phyloP scores from a whole-genome alignment of 768 basidiomycete genomes.

The Mycena indigotica region DNA sequence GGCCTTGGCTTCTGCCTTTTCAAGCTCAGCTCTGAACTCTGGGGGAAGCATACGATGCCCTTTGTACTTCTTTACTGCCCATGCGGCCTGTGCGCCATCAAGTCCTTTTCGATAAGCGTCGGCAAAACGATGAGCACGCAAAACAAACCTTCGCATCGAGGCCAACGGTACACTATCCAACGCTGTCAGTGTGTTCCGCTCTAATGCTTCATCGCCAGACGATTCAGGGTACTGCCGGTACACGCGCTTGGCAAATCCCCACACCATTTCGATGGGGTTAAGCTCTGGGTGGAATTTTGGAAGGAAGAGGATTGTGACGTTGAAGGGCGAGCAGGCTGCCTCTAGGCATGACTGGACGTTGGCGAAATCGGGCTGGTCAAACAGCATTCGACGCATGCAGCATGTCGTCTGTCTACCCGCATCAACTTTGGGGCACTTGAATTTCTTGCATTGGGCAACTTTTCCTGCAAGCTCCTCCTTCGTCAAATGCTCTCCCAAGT shows the following conservation, averaged over 20 bases:
- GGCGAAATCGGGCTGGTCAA: constrained; percentile 28
- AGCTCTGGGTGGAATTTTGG: constrained; percentile 21
- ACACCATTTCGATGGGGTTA: constrained; percentile 30
- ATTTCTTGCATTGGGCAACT: constrained; percentile 22
- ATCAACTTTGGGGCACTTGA: constrained; percentile 25
- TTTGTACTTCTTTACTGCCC: background rate
- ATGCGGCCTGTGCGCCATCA: background rate
- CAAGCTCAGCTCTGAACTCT: background rate
- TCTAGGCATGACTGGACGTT: constrained; percentile 5
- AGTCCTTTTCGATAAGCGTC: background rate
- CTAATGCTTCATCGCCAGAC: constrained; percentile 25
- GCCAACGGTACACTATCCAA: constrained; percentile 26
- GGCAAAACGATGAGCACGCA: background rate
- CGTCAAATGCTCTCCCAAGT: background rate
- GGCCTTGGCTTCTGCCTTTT: background rate
- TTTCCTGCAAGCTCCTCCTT: background rate
- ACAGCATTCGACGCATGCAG: constrained; percentile 29
- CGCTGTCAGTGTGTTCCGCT: constrained; percentile 25
- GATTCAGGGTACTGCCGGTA: constrained; percentile 22
- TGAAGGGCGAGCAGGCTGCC: background rate
- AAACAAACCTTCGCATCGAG: background rate
- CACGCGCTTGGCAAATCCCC: constrained; percentile 28
- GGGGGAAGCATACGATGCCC: background rate
- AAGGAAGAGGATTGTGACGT: constrained; percentile 8
- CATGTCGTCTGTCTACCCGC: constrained; percentile 16